Base-by-base conservation (phyloP, 1,284 basidiomycete genomes). In the Cutaneotrichosporon sp. region DNA sequence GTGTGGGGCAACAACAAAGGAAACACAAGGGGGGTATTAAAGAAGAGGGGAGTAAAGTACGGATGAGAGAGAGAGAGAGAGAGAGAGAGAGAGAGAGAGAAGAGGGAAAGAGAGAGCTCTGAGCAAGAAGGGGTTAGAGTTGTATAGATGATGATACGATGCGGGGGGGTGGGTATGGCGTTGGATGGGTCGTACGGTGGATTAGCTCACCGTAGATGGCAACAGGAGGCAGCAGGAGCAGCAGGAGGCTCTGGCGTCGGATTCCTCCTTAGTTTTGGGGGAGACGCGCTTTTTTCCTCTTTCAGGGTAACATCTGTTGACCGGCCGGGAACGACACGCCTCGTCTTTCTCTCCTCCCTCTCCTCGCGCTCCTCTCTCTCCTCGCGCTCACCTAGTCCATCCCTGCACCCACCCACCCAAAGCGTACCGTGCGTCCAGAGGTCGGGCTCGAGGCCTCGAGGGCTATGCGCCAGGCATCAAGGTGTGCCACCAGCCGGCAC, bases 1-100 rank as follows among this genome's bases (percentile, higher is more conserved):
- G 25, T 24, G 38, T 38, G 34, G 53, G 16, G 38, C 46, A 50
- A 59, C 22, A 47, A 33, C 18, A 59, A n/a, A 34, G 29, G 47
- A 51, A 22, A 58, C 36, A 33, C 34, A 16, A 22, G 50, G n/a
- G 33, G 29, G 33, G 29, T 34, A 31, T 34, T 33, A 31, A 52
- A 20, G 31, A 52, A 33, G 13, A 52, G 24, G n/a, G 33, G 20
- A 31, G 49, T 29, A 29, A 13, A 31, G 49, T 33, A 33, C 18
- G n/a, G 31, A 22, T 52, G 33, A 33, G 29, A 51, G n/a, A n/a
- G n/a, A n/a, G n/a, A n/a, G n/a, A n/a, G n/a, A n/a, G n/a, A n/a
- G n/a, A 52, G 31, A 31, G 29, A 34, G 50, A n/a, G n/a, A 29
- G 29, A 36, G 52, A 43, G 36, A 4, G 18, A 42, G 18, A 7